Base-by-base conservation (phyloP, 2,329 filamentous ascomycete species). In the Pseudogymnoascus sp. region DNA sequence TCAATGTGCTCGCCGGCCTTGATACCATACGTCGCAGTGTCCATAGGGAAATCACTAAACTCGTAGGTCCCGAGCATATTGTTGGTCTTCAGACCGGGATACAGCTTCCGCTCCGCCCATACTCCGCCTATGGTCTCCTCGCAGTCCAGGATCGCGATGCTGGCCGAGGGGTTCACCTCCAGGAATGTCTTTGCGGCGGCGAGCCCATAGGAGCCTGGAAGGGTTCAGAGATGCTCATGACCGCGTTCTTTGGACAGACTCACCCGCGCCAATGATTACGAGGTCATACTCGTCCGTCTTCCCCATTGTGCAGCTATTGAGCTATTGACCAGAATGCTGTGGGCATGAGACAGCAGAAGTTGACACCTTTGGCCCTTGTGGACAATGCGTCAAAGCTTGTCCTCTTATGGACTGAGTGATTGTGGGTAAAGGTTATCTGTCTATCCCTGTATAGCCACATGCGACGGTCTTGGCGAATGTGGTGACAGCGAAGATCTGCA, bases 11-110 rank as follows among this genome's bases (percentile, higher is more conserved):
- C 69, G 2, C 76, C 76, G 0, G 74, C 71, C 50, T 77, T 71
- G 26, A 84, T 73, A 1, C 76, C 77, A 67, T 82, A 86, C 0
- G 75, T 78, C 19, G 80, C 79, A 6, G 76, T 73, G 64, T 81
- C 78, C 85, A 93, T 88, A 16, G 88, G 87, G 65, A 89, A 90
- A 68, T 91, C 89, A 0, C 85, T 84, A 69, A 83, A 91, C 72
- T 93, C 87, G 68, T 87, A 90, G 0, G 84, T 88, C 2, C 89
- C 88, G 10, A 87, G 73, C 72, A 90, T 81, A 70, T 92, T 92
- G 74, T 93, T 93, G 62, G 83, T 86, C 69, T 86, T 88, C 59
- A 93, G 79, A 1, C 84, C 85, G 0, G 85, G 82, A 71, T 92
- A 88, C 0, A 91, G 74, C 1, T 88, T 81, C 38, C 87, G 77